These are phyloP conservation scores for Neurospora africana DNA, from an alignment of 495 filamentous ascomycete genomes.

Conservation along the genomic window DNA sequence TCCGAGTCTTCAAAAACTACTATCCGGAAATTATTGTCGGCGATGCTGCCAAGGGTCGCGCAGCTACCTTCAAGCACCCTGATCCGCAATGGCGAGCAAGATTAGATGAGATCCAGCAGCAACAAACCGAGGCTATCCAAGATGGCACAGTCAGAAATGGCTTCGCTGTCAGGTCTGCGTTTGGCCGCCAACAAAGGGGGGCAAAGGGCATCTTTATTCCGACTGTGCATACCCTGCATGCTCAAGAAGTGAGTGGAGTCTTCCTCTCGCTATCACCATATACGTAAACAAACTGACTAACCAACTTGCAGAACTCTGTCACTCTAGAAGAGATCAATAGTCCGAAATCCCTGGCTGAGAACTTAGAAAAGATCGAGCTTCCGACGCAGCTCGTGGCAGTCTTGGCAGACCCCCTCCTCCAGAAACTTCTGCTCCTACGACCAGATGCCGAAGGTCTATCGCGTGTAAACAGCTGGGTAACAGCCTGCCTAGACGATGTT, in stretches of 20 bases:
- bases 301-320: slow-evolving; percentile 39
- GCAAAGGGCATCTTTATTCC: slow-evolving; percentile 43
- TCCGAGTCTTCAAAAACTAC: slow-evolving; percentile 78
- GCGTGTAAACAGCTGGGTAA: slow-evolving; percentile 58
- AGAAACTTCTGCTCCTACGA: slow-evolving; percentile 59
- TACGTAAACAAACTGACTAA: background rate
- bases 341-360: slow-evolving; percentile 60
- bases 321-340: slow-evolving; percentile 73
- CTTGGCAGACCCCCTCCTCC: slow-evolving; percentile 64
- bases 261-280: slow-evolving; percentile 6
- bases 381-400: slow-evolving; percentile 73
- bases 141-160: slow-evolving; percentile 25
- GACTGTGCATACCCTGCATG: slow-evolving; percentile 61
- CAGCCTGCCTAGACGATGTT: slow-evolving; percentile 49
- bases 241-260: slow-evolving; percentile 44
- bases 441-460: slow-evolving; percentile 45
- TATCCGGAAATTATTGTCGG: slow-evolving; percentile 83
- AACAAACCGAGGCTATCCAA: slow-evolving; percentile 36
- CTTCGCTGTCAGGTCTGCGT: slow-evolving; percentile 42
- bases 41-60: slow-evolving; percentile 42
- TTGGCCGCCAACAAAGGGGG: slow-evolving; percentile 35
- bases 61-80: slow-evolving; percentile 56
- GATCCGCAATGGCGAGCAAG: slow-evolving; percentile 67
- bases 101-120: slow-evolving; percentile 55
- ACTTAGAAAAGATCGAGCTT: slow-evolving; percentile 67